Evolutionary conservation across 495 filamentous ascomycete genomes (phyloP), one percentile per base, ranked within the genome.

Genomic region (Rostrohypoxylon terebratum): DNA sequence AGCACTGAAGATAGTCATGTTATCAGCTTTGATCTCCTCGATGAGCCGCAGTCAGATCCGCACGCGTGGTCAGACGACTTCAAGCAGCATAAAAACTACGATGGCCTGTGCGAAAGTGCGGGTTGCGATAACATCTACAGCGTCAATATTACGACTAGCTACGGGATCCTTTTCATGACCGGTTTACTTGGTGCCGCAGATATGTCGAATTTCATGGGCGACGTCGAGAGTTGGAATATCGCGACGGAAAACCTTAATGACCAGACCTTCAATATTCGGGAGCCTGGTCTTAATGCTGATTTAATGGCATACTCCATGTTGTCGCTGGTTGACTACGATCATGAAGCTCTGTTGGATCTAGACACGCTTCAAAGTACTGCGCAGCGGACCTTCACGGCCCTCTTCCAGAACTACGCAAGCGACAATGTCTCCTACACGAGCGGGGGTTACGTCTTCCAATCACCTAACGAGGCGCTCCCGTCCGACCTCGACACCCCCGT

Each of bases 331-430:
- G 50, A 69, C 16, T 72, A 78, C n/a, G 69, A 81, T 28, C 68
- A 75, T 6, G 31, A 57, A 11, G 75, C 75, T 0, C 71, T 83
- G 2, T 60, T 79, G 3, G 66, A 83, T 23, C 36, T 34, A 14
- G 47, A 65, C 3, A 75, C 21, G 9, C 78, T 76, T 16, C 11
- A 50, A 11, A 36, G 44, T 1, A 73, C 78, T 3, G 73, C 79
- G 3, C 66, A 77, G 8, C 67, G 74, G 13, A 77, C 79, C 3
- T 83, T 78, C 71, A 59, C 75, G 0, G 75, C 75, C 0, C 79
- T 82, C 63, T 83, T 83, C 68, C 80, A 82, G 44, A 78, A 83
- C 16, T 82, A 77, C 40, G 78, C 77, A 16, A 75, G 72, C 53
- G 75, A 63, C 18, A 74, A 81, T 18, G 47, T 79, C 13, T 72